Evolutionary conservation across 768 basidiomycete species (phyloP), one percentile per base, ranked within the genome.

Genomic region (Floccularia luteovirens): DNA sequence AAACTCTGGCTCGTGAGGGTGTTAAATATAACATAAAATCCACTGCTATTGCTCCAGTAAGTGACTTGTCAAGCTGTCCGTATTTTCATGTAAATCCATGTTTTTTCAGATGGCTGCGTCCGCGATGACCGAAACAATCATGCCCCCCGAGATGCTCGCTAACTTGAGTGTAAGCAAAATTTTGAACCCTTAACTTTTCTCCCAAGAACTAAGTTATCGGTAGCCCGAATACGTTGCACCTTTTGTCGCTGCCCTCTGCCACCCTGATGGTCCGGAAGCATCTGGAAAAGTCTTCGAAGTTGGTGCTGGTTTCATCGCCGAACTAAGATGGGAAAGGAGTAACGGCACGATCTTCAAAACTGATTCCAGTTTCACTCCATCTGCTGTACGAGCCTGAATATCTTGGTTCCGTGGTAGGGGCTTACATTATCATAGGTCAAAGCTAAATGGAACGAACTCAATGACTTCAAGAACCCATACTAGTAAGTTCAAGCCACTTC

Each of bases 211-310:
- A 6, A 17, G 14, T 14, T 40, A 19, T 27, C 41, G 3, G 16
- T 59, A 90, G 80, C 96, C 96, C 11, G 86, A 88, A 55, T 90
- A 82, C 45, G 83, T 99, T 36, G 91, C 90, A 1, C 94, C 96
- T 1, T 79, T 98, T 48, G 92, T 98, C 23, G 82, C 73, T 8
- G 90, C 87, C 6, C 71, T 98, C 12, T 83, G 79, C 43, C 89
- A 94, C 44, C 89, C 89, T 11, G 78, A 92, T 41, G 87, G 81
- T 1, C 77, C 79, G 12, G 81, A 88, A 43, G 82, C 80, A 0
- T 79, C 73, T 20, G 90, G 90, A 23, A 80, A 75, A 55, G 73
- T 94, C 13, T 98, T 91, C 48, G 93, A 98, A 62, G 73, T 92
- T 25, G 96, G 93, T 24, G 96, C 88, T 34, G 94, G 93, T 3